A percentile compares a stretch with the other conserved stretches of the same genome.
Conservation (phyloP, 2,329 filamentous ascomycete species). For the Aspergillus sp. region DNA sequence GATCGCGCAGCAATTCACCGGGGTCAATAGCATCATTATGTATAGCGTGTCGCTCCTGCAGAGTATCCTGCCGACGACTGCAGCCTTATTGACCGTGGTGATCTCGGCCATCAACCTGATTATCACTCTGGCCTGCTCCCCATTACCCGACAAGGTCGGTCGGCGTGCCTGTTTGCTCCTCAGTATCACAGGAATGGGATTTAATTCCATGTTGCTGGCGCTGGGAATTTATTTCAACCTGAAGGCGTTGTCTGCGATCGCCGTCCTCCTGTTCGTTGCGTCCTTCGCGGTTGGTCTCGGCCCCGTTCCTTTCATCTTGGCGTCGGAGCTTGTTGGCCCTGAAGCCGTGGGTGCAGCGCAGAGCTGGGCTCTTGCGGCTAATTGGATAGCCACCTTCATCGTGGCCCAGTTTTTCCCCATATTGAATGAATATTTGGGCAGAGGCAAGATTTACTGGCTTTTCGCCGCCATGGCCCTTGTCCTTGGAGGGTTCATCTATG, state of each 20-base stretch:
- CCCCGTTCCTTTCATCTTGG: slow-evolving; percentile 90
- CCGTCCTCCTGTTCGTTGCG: slow-evolving; percentile 80
- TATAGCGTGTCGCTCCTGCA: slow-evolving; percentile 90
- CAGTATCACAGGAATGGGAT: slow-evolving; percentile 81
- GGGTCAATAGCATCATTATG: slow-evolving; percentile 97
- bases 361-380: slow-evolving; percentile 80
- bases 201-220: slow-evolving; percentile 72
- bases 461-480: slow-evolving; percentile 72
- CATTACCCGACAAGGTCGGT: slow-evolving; percentile 81
- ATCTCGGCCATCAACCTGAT: slow-evolving; percentile 85
- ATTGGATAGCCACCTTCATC: slow-evolving; percentile 86
- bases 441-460: slow-evolving; percentile 87
- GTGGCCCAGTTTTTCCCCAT: slow-evolving; percentile 96
- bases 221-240: slow-evolving; percentile 72
- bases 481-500: slow-evolving; percentile 69
- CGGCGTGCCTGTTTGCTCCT: slow-evolving; percentile 80
- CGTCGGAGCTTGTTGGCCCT: slow-evolving; percentile 83
- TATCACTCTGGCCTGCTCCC: slow-evolving; percentile 77
- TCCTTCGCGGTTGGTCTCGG: slow-evolving; percentile 89
- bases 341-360: slow-evolving; percentile 91
- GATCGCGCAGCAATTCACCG: slow-evolving; percentile 87
- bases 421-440: slow-evolving; percentile 70
- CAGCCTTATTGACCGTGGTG: slow-evolving; percentile 78
- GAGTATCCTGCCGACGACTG: slow-evolving; percentile 75
- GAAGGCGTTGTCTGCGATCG: slow-evolving; percentile 73